Percentiles rank a stretch among this genome's conserved stretches.
Conservation (phyloP, 345 rosid genomes). For the Draba incana region DNA sequence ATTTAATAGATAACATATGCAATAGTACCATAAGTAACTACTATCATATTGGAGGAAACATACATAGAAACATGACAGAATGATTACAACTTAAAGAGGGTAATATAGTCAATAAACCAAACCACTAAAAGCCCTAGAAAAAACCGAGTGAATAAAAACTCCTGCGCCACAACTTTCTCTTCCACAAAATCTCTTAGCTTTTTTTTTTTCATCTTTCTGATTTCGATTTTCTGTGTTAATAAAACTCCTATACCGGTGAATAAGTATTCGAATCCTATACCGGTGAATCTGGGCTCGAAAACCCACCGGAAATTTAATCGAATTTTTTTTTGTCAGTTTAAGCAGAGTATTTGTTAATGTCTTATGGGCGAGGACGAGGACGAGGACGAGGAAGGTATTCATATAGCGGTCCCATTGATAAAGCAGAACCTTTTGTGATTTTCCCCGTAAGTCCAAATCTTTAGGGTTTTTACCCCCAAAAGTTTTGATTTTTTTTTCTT, state of each 20-base stretch:
- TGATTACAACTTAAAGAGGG: not conserved
- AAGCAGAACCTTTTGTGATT: slow-evolving; percentile 49
- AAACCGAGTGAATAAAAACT: slow-evolving; percentile 18
- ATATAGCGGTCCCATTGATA: slow-evolving; percentile 23
- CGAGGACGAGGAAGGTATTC: slow-evolving; percentile 48
- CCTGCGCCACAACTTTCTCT: slow-evolving; percentile 15
- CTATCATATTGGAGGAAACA: too few species aligned
- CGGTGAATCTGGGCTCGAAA: too few species aligned
- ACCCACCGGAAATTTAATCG: too few species aligned
- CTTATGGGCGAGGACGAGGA: slow-evolving; percentile 51
- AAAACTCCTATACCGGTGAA: too few species aligned
- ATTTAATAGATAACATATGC: too few species aligned
- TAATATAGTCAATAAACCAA: slow-evolving; percentile 20
- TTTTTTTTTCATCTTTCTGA: not conserved
- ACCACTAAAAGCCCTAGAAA: slow-evolving; percentile 29
- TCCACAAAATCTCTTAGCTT: not conserved
- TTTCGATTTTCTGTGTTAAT: not conserved
- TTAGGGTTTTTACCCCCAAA: not conserved
- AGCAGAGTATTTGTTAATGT: slow-evolving; percentile 39
- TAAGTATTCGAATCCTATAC: too few species aligned
- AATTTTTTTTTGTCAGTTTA: too few species aligned
- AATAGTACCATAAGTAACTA: too few species aligned
- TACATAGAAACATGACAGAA: too few species aligned
- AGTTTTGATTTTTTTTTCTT: not conserved
- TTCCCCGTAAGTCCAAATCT: slow-evolving; percentile 49